A percentile compares a stretch with the other conserved stretches of the same genome.
phyloP scores from a whole-genome alignment of 441 rosid genomes.

The Adansonia madagascariensis region DNA sequence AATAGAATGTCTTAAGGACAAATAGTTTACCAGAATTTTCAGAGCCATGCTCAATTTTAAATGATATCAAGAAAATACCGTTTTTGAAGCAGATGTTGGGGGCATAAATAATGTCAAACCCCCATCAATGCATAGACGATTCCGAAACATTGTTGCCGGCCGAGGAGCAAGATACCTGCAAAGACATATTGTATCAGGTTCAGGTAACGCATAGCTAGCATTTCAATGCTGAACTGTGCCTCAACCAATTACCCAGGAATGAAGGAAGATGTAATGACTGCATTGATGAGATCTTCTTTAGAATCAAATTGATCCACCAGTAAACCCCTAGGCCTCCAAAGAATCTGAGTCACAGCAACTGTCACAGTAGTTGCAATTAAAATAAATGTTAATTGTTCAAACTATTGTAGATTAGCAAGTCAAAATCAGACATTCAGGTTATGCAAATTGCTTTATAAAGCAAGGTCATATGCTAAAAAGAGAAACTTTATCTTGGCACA shows the following conservation, averaged over 20 bases:
- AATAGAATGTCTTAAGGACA: neutral
- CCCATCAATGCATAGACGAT: constrained; percentile 88
- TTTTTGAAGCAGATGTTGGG: constrained; percentile 87
- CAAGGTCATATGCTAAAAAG: neutral
- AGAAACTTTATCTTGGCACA: constrained; percentile 11
- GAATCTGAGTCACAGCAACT: constrained; percentile 93
- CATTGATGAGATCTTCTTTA: constrained; percentile 79
- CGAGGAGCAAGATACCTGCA: constrained; percentile 92
- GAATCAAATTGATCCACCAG: constrained; percentile 93
- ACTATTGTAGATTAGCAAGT: neutral
- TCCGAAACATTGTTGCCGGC: constrained; percentile 84
- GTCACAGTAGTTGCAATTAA: constrained; percentile 35
- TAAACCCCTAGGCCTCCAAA: constrained; percentile 85
- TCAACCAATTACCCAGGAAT: constrained; percentile 69
- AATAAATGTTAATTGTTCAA: constrained; percentile 13
- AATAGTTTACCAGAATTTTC: constrained; percentile 9
- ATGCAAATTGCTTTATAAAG: neutral
- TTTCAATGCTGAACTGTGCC: constrained; percentile 13
- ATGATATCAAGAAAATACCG: constrained; percentile 52
- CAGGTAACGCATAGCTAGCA: constrained; percentile 24
- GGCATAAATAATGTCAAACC: constrained; percentile 94
- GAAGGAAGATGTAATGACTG: constrained; percentile 83
- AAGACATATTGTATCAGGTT: constrained; percentile 20
- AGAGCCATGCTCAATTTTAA: neutral
- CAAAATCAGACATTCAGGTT: constrained; percentile 3